Conservation (phyloP, 805 yeast genomes). For the Candida pseudofarinosa region DNA sequence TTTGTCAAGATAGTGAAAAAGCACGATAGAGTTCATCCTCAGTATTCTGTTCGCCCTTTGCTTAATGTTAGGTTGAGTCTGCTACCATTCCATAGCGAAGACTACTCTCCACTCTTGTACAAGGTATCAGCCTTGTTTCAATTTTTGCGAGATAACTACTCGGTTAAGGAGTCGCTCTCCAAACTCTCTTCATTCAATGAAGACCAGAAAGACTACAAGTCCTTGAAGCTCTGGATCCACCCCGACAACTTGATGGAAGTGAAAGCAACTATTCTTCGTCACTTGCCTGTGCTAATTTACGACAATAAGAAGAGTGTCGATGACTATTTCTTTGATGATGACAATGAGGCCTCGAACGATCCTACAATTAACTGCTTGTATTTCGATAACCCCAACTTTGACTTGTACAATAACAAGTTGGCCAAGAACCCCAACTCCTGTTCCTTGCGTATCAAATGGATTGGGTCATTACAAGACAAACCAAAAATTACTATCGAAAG, state of each 20-base stretch:
- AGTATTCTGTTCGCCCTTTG: slow-evolving; percentile 86
- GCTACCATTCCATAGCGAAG: slow-evolving; percentile 91
- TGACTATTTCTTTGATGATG: slow-evolving; percentile 45
- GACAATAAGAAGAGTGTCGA: slow-evolving; percentile 47
- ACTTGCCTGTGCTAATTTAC: slow-evolving; percentile 86
- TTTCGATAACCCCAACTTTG: slow-evolving; percentile 80
- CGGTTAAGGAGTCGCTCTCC: slow-evolving; percentile 44
- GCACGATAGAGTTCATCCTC: slow-evolving; percentile 87
- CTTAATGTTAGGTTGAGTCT: slow-evolving; percentile 82
- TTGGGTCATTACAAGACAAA: slow-evolving; percentile 72
- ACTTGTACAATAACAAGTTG: slow-evolving; percentile 80
- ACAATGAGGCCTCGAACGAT: slow-evolving; percentile 24
- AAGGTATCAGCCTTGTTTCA: slow-evolving; percentile 79
- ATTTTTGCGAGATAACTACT: slow-evolving; percentile 71
- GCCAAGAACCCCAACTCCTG: slow-evolving; percentile 66
- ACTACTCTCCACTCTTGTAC: slow-evolving; percentile 85
- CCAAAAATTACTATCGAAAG: slow-evolving; percentile 81
- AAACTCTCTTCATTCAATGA: slow-evolving; percentile 46
- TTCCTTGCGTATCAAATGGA: slow-evolving; percentile 84
- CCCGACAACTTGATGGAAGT: slow-evolving; percentile 94
- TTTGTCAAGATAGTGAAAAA: slow-evolving; percentile 92
- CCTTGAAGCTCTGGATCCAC: slow-evolving; percentile 92
- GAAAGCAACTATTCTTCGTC: slow-evolving; percentile 90
- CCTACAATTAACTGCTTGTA: slow-evolving; percentile 84
- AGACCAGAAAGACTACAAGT: slow-evolving; percentile 43